phyloP scores from a whole-genome alignment of 2,329 filamentous ascomycete species.

The Penicillium fuscoglaucum region DNA sequence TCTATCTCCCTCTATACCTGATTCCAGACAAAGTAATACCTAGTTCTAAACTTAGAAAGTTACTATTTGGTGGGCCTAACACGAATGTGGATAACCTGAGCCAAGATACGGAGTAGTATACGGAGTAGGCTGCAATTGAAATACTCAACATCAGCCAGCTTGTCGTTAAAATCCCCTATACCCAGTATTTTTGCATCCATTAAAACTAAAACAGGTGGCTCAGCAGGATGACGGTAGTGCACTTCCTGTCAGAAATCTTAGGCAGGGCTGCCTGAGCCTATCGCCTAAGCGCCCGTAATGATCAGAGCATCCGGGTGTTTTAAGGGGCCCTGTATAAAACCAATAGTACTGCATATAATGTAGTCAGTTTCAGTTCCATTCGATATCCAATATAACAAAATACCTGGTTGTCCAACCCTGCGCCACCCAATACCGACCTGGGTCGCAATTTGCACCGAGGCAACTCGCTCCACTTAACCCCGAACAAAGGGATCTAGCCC shows the following conservation, averaged over 20 bases:
- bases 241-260: neutral
- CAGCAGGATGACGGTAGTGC: neutral
- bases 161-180: neutral
- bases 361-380: neutral
- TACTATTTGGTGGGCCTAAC: neutral
- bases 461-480: neutral
- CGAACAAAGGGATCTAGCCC: neutral
- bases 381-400: neutral
- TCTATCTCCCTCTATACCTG: neutral
- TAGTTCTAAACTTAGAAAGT: neutral
- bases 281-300: neutral
- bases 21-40: neutral
- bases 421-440: neutral
- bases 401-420: neutral
- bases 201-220: neutral
- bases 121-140: neutral
- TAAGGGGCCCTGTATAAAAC: neutral
- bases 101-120: neutral
- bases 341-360: neutral
- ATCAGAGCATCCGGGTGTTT: neutral
- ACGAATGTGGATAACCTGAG: neutral
- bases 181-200: neutral
- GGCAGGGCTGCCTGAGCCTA: neutral
- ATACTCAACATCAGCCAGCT: neutral
- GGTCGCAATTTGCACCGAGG: conserved; percentile 2